A percentile compares a stretch with the other conserved stretches of the same genome.
Conservation (phyloP, 225 moss, liverwort and hornwort genomes). For the Sphagnum contortum region DNA sequence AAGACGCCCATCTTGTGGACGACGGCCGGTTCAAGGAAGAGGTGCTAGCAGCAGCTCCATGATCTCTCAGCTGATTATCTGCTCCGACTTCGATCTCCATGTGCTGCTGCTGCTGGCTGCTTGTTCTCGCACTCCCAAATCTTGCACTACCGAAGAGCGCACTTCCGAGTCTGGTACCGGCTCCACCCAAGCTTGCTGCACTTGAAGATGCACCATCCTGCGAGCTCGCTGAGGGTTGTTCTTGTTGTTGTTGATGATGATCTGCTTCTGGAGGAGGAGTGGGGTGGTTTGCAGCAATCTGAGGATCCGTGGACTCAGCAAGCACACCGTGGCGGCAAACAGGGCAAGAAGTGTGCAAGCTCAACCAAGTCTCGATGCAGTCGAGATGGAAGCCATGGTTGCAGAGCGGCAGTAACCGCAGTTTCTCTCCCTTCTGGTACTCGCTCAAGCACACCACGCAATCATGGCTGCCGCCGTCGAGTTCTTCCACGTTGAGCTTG, state of each 20-base stretch:
- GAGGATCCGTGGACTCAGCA: not conserved
- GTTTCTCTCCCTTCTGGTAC: constrained; percentile 43
- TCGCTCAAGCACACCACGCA: constrained; percentile 75
- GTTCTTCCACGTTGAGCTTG: too few relatives aligned
- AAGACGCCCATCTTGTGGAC: too few relatives aligned
- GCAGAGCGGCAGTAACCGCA: constrained; percentile 62
- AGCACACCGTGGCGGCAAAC: constrained; percentile 48
- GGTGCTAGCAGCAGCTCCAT: too few relatives aligned
- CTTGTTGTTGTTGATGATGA: not conserved
- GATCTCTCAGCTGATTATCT: not conserved
- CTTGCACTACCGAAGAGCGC: constrained; percentile 36
- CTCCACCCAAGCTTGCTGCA: not conserved
- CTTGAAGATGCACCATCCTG: not conserved
- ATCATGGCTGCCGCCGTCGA: constrained; percentile 28
- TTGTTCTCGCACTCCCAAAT: constrained; percentile 14
- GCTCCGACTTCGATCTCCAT: constrained; percentile 27
- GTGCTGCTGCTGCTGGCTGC: constrained; percentile 1
- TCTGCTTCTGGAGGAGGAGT: constrained; percentile 10
- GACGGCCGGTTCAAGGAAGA: too few relatives aligned
- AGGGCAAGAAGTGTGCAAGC: constrained; percentile 69
- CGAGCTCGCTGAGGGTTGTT: not conserved
- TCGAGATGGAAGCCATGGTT: constrained; percentile 67
- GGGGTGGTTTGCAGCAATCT: constrained; percentile 7
- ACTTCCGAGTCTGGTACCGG: constrained; percentile 26
- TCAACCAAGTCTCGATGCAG: constrained; percentile 74